Evolutionary conservation across 352 stramenopile genomes (phyloP).

Genomic region (Thraustochytrium sp.): DNA sequence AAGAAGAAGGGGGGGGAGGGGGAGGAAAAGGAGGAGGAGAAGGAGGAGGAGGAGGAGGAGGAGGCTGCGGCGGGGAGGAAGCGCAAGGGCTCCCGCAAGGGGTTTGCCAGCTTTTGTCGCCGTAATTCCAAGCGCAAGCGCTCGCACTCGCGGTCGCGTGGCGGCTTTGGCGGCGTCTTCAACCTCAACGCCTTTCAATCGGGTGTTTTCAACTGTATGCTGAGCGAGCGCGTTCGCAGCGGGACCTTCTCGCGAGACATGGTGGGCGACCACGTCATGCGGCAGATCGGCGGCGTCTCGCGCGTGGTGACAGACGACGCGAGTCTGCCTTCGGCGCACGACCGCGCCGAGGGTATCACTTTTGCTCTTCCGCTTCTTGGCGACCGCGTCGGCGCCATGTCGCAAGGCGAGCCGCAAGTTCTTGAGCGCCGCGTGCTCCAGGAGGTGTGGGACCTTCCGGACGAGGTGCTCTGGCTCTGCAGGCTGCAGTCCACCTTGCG

Average conservation of each 20-base stretch:
- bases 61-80: background rate
- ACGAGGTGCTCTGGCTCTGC: background rate
- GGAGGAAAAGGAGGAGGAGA: background rate
- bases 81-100: background rate
- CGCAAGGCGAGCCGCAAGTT: background rate
- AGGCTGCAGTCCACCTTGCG: background rate
- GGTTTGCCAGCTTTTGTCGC: background rate
- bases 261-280: background rate
- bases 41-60: background rate
- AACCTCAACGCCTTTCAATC: slow-evolving; percentile 33
- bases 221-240: background rate
- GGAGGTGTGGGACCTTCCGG: background rate
- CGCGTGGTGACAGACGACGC: background rate
- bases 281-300: background rate
- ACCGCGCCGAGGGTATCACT: background rate
- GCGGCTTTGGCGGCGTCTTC: background rate
- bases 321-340: background rate
- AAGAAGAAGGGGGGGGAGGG: background rate
- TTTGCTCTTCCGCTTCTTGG: slow-evolving; percentile 26
- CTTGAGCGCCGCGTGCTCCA: background rate
- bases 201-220: slow-evolving; percentile 2
- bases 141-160: background rate
- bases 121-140: too few species aligned
- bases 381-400: background rate
- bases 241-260: background rate